phyloP scores from a whole-genome alignment of 208 protist species.

The Leishmania guyanensis region DNA sequence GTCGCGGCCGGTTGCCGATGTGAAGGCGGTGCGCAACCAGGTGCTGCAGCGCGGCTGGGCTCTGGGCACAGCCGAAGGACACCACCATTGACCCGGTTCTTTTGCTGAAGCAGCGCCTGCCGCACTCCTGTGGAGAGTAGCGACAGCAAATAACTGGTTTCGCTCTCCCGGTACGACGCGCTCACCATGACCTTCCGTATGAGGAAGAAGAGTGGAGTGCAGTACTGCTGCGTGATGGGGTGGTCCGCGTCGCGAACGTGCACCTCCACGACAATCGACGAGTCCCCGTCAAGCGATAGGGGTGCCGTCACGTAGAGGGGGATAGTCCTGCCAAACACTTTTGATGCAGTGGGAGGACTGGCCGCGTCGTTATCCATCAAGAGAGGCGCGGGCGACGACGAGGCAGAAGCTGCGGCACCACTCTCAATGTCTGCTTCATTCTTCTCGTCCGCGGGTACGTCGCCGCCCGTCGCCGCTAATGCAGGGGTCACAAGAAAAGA shows the following conservation, averaged over 20 bases:
- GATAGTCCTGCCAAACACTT: conserved; percentile 22
- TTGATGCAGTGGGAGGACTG: not conserved
- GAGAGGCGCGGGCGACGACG: conserved; percentile 19
- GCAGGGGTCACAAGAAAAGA: conserved; percentile 33
- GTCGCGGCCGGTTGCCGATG: not conserved
- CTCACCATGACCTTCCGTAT: conserved; percentile 33
- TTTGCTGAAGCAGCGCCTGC: conserved; percentile 41
- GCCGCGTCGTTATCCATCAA: not conserved
- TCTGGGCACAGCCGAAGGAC: conserved; percentile 21
- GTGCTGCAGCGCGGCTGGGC: not conserved
- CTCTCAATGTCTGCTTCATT: not conserved
- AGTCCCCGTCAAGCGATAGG: conserved; percentile 8
- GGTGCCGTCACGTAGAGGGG: conserved; percentile 26
- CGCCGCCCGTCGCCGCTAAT: conserved; percentile 1
- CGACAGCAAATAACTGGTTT: conserved; percentile 71
- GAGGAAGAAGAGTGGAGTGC: conserved; percentile 77
- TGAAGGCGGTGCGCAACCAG: not conserved
- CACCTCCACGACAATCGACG: conserved; percentile 52
- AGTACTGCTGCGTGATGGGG: conserved; percentile 59
- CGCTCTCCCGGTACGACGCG: conserved; percentile 44
- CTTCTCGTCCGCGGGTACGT: not conserved
- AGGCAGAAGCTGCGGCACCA: not conserved
- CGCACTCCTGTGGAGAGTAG: conserved; percentile 71
- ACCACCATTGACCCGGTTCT: not conserved
- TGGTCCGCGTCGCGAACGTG: conserved; percentile 54